Percentiles rank a stretch among this genome's conserved stretches.
Conservation (phyloP, 805 yeast genomes). For the Starmerella powellii region DNA sequence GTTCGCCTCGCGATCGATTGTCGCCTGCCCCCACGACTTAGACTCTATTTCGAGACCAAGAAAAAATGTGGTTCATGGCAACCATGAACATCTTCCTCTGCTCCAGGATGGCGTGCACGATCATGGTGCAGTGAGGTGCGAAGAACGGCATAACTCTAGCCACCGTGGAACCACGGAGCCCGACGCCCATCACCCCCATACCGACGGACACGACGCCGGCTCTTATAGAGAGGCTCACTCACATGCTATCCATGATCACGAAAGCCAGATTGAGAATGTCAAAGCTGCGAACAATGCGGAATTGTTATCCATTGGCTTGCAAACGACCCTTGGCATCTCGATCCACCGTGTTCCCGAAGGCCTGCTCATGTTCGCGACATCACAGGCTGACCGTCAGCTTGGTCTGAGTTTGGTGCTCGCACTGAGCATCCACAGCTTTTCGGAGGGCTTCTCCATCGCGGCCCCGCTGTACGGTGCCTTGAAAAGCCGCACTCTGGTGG, state of each 20-base stretch:
- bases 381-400: constrained; percentile 50
- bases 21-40: constrained; percentile 16
- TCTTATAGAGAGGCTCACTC: background rate
- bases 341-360: constrained; percentile 95
- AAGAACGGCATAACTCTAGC: background rate
- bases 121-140: constrained; percentile 5
- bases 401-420: constrained; percentile 78
- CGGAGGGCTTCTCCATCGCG: constrained; percentile 91
- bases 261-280: background rate
- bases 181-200: background rate
- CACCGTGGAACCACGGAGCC: too few relatives aligned
- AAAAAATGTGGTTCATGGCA: background rate
- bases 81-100: constrained; percentile 11
- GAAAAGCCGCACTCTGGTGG: constrained; percentile 47
- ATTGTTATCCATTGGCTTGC: constrained; percentile 76
- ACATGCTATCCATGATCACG: background rate
- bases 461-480: constrained; percentile 76
- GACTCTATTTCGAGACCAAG: constrained; percentile 2
- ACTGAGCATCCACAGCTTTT: constrained; percentile 75
- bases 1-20: constrained; percentile 40
- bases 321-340: constrained; percentile 76
- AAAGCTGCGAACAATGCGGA: constrained; percentile 34
- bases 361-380: constrained; percentile 70
- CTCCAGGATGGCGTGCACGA: constrained; percentile 5
- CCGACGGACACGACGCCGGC: background rate